A percentile compares a stretch with the other conserved stretches of the same genome.
phyloP scores from a whole-genome alignment of 805 yeast species.

The Pichia eremophila region DNA sequence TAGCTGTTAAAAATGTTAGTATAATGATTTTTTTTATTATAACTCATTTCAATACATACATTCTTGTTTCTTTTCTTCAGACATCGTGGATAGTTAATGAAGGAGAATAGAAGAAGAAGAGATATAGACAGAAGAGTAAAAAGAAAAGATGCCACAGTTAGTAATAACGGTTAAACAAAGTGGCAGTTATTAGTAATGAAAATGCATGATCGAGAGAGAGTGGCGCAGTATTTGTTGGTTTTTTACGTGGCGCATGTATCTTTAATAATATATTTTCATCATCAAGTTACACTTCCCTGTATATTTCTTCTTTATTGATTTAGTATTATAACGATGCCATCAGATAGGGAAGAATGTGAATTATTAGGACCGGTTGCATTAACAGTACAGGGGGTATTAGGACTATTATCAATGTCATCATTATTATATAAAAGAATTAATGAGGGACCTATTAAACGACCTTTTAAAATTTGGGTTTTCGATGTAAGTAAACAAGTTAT shows the following conservation, averaged over 20 bases:
- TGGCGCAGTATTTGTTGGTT: too few relatives aligned
- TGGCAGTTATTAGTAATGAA: too few relatives aligned
- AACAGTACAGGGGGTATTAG: constrained; percentile 66
- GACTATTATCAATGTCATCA: constrained; percentile 64
- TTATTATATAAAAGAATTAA: constrained; percentile 65
- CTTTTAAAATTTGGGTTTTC: constrained; percentile 80
- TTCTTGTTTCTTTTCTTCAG: constrained; percentile 14
- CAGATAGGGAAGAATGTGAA: constrained; percentile 33
- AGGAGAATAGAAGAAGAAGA: not conserved
- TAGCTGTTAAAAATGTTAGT: constrained; percentile 20
- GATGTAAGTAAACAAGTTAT: constrained; percentile 86
- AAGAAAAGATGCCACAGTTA: not conserved
- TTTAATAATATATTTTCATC: too few relatives aligned
- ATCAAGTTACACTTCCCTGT: too few relatives aligned
- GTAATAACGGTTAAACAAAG: too few relatives aligned
- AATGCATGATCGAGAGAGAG: too few relatives aligned
- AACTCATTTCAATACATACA: constrained; percentile 12
- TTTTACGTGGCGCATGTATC: too few relatives aligned
- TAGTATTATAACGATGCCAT: too few relatives aligned
- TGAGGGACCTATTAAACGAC: constrained; percentile 73
- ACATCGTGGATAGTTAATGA: constrained; percentile 7
- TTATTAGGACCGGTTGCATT: constrained; percentile 82
- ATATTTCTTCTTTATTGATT: too few relatives aligned
- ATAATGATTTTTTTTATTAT: not conserved
- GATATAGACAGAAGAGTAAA: not conserved